Base-by-base conservation (phyloP, 129 eudicot genomes). In the Pulicaria dysenterica region DNA sequence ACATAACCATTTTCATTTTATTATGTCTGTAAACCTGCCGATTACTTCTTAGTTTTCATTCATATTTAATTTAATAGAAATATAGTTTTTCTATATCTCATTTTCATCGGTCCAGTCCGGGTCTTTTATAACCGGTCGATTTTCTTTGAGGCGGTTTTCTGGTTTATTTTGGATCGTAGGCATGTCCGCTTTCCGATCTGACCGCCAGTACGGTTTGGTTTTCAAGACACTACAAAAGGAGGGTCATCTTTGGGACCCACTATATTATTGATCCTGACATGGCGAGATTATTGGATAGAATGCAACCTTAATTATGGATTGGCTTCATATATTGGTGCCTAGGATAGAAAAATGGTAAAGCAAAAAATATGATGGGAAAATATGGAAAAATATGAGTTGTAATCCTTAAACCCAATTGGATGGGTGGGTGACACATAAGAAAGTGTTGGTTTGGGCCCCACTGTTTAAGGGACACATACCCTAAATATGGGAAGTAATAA, bases 401-500 rank as follows among this genome's bases (percentile, higher is more conserved):
- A 70, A 51, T 62, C 82, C 82, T 78, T 78, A 78, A 70, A 78
- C 82, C 72, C 77, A 70, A 70, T 78, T 62, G 77, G 72, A 78
- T 78, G 61, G 78, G 82, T 78, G 82, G 82, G 77, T 70, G 82
- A 78, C 82, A 78, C 77, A 17, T 78, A 53, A 31, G 77, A 78
- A 78, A 70, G 82, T 34, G 65, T 41, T 51, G 43, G 2, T 42
- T 51, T 13, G 73, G 77, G 82, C 61, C 82, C 76, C 73, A 53
- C 31, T n/a, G 34, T 15, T 72, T 77, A 55, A 78, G 66, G 77
- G 67, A 55, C 80, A 72, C 64, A 47, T 8, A 51, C 73, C 77
- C 82, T 70, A 62, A 78, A 70, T 62, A 70, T 78, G 72, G 82
- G 77, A 53, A 70, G 82, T 42, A 24, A 24, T 55, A 42, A 9